Base-by-base conservation (phyloP, 2,329 filamentous ascomycete species). In the Diplodia corticola region DNA sequence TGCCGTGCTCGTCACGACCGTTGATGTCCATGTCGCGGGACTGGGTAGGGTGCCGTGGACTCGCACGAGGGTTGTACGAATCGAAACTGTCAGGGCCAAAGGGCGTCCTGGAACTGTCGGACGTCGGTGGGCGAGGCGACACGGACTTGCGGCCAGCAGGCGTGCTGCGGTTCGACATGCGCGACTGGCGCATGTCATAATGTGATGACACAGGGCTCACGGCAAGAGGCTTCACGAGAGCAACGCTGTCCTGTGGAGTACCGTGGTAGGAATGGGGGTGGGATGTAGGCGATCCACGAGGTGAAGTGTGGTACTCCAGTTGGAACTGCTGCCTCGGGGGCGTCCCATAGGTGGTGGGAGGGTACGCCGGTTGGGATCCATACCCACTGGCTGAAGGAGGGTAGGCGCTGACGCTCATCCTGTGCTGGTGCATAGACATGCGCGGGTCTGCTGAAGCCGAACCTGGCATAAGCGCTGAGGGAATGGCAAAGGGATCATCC, bases 31-130 rank as follows among this genome's bases (percentile, higher is more conserved):
- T 54, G 22, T 66, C 64, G 48, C 64, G 64, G 2, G 30, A 20
- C 17, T 1, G 71, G 48, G 75, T 77, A 9, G 78, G 75, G 66
- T 80, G 77, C 70, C 10, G 74, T 73, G 44, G 5, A 79, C 69
- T 70, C 75, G 71, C 48, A 10, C 55, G 55, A 0, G 90, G 89
- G 69, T 93, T 93, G 69, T 92, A 82, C 0, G 86, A 83, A 71
- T 92, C 88, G 73, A 92, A 93, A 37, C 87, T 89, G 73, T 93
- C 91, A 0, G 91, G 91, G 0, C 88, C 86, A 71, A 92, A 94
- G 0, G 90, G 90, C 86, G 82, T 50, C 75, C 76, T 20, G 24
- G 73, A 54, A 79, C 82, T 63, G 78, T 75, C 44, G 75, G 81
- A 24, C 75, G 84, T 68, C 0, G 78, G 78, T 17, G 90, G 90